Conservation (phyloP, 345 rosid species). For the Dovyalis caffra region DNA sequence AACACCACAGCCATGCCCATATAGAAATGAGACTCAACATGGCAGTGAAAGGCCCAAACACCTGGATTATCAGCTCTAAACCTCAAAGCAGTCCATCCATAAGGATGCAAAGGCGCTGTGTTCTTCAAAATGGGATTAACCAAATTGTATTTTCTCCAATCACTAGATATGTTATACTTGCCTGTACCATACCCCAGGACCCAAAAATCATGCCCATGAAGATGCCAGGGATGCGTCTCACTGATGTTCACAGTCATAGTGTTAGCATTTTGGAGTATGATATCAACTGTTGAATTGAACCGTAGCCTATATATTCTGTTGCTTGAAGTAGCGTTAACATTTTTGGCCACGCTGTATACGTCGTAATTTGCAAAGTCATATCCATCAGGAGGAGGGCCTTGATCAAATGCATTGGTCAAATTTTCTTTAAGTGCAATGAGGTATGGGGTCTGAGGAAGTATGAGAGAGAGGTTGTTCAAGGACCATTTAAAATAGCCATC, state of each 20-base stretch:
- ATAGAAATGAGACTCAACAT: slow-evolving; percentile 56
- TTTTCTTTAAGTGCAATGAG: slow-evolving; percentile 54
- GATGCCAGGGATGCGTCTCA: slow-evolving; percentile 73
- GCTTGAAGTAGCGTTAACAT: slow-evolving; percentile 40
- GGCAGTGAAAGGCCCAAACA: slow-evolving; percentile 66
- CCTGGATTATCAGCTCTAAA: slow-evolving; percentile 61
- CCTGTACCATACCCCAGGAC: slow-evolving; percentile 57
- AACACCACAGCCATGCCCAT: slow-evolving; percentile 66
- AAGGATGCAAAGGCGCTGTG: slow-evolving; percentile 60
- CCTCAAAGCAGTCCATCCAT: slow-evolving; percentile 64
- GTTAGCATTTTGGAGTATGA: slow-evolving; percentile 60
- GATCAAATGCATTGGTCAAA: slow-evolving; percentile 35
- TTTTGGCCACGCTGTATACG: not conserved
- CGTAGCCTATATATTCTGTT: slow-evolving; percentile 43
- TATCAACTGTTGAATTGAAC: slow-evolving; percentile 54
- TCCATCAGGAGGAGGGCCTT: slow-evolving; percentile 41
- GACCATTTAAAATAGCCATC: slow-evolving; percentile 47
- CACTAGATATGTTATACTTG: slow-evolving; percentile 40
- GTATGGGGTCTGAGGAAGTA: slow-evolving; percentile 54
- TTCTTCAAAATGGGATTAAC: slow-evolving; percentile 60
- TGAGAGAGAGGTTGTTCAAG: slow-evolving; percentile 61
- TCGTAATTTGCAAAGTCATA: slow-evolving; percentile 27
- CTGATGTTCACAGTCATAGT: slow-evolving; percentile 35
- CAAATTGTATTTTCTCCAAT: slow-evolving; percentile 44
- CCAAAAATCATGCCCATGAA: slow-evolving; percentile 76